These are phyloP conservation scores for Dendrobium officinale DNA, from an alignment of 106 monocot genomes.

Conservation along the genomic window DNA sequence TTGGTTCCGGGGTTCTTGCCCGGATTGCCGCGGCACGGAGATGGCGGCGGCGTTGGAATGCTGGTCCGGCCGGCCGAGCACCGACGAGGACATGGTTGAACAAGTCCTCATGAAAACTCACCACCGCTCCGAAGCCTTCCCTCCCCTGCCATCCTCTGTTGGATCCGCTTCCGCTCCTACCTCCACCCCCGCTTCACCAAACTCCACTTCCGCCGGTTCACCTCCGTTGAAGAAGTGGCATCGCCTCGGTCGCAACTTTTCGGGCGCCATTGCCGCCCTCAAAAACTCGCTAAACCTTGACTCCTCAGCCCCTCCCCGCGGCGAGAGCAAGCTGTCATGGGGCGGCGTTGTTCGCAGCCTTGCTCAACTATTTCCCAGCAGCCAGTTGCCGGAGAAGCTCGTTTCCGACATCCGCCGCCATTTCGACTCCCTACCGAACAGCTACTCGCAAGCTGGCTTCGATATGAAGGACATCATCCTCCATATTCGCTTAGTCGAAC, in stretches of 20 bases:
- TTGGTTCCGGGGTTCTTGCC: neutral
- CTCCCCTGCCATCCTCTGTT: conserved; percentile 20
- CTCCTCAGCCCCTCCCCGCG: conserved; percentile 16
- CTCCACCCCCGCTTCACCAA: neutral
- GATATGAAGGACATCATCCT: conserved; percentile 81
- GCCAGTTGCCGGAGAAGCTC: conserved; percentile 74
- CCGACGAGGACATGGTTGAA: conserved; percentile 91
- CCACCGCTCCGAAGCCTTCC: conserved; percentile 70
- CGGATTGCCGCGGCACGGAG: neutral
- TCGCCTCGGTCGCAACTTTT: conserved; percentile 50
- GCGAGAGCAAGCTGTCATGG: conserved; percentile 38
- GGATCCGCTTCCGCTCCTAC: conserved; percentile 12
- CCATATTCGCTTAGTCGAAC: conserved; percentile 61
- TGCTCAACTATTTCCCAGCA: conserved; percentile 56
- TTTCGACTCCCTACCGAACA: conserved; percentile 80
- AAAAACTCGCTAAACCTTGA: conserved; percentile 69
- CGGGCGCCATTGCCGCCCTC: conserved; percentile 58
- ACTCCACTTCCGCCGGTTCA: neutral
- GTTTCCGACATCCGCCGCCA: conserved; percentile 67
- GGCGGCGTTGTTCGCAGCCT: conserved; percentile 52
- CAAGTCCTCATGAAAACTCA: conserved; percentile 85
- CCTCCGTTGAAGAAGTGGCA: conserved; percentile 56
- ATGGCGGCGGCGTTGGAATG: conserved; percentile 96
- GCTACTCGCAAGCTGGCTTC: conserved; percentile 80
- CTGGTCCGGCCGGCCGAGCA: conserved; percentile 97